phyloP scores from a whole-genome alignment of 192 early-diverging fungal species.

The Backusella macrospora region DNA sequence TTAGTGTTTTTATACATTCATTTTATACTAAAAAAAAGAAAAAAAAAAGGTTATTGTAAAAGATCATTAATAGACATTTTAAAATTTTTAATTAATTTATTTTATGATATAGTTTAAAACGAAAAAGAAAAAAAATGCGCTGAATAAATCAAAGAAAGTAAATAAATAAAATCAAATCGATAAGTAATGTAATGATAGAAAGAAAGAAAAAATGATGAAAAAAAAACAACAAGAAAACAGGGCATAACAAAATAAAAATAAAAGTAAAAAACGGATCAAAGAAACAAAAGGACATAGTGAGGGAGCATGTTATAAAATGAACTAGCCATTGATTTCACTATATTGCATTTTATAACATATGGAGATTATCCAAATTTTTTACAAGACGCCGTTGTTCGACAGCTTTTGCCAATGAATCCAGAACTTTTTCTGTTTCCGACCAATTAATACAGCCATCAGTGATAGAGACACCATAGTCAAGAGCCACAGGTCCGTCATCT shows the following conservation, averaged over 20 bases:
- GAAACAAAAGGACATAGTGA: too few species aligned
- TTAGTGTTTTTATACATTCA: neutral
- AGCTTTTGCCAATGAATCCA: slow-evolving; percentile 78
- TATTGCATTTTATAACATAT: neutral
- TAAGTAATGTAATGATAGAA: neutral
- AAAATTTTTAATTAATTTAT: too few species aligned
- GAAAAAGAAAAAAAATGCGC: too few species aligned
- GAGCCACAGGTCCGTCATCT: slow-evolving; percentile 56
- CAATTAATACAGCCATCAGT: slow-evolving; percentile 94
- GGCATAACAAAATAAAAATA: neutral
- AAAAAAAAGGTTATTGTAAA: neutral
- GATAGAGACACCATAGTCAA: slow-evolving; percentile 88
- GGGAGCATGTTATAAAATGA: neutral
- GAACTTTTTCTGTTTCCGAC: slow-evolving; percentile 77
- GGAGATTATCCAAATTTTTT: neutral
- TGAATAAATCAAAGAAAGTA: too few species aligned
- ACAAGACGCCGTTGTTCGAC: slow-evolving; percentile 59
- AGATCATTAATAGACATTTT: too few species aligned
- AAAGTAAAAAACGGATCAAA: neutral
- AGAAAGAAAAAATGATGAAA: neutral
- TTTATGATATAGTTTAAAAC: too few species aligned
- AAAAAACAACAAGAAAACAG: neutral
- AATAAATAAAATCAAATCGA: neutral
- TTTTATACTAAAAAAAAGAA: neutral
- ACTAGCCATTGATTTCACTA: neutral